These are phyloP conservation scores for Trichoderma sp. DNA, from an alignment of 2,329 filamentous ascomycete genomes.

Conservation along the genomic window DNA sequence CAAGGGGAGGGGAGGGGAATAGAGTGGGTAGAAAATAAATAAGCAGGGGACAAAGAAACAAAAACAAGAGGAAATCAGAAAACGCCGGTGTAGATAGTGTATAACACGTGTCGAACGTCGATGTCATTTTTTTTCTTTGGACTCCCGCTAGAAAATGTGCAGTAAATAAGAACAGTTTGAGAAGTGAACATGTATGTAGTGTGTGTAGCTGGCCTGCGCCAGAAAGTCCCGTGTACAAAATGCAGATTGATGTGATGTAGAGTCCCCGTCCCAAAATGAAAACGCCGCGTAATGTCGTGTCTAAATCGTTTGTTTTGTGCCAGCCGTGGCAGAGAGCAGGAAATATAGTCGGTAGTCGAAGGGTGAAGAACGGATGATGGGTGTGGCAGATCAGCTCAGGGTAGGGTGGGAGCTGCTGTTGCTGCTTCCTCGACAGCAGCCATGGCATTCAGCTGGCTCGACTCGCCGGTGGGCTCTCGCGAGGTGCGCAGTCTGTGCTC, in stretches of 20 bases:
- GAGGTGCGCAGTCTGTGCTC: constrained; percentile 20
- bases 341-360: not conserved
- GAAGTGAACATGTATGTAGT: constrained; percentile 9
- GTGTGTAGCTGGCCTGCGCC: not conserved
- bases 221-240: not conserved
- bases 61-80: not conserved
- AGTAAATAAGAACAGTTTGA: constrained; percentile 16
- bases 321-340: not conserved
- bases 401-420: not conserved
- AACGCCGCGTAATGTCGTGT: constrained; percentile 22
- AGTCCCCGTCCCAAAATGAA: not conserved
- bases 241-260: not conserved
- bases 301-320: constrained; percentile 8
- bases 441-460: not conserved
- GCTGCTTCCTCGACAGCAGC: not conserved
- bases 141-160: constrained; percentile 5
- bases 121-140: not conserved
- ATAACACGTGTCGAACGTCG: constrained; percentile 9
- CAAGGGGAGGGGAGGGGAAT: not conserved
- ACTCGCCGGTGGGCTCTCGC: constrained; percentile 1
- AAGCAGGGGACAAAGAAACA: not conserved
- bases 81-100: constrained; percentile 6
- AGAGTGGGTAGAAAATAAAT: not conserved
- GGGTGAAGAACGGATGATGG: not conserved
- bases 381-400: not conserved